Percentiles rank a stretch among this genome's conserved stretches.
Evolutionary conservation across 768 basidiomycete species (phyloP).

Genomic region (Neoboletus magnificus): DNA sequence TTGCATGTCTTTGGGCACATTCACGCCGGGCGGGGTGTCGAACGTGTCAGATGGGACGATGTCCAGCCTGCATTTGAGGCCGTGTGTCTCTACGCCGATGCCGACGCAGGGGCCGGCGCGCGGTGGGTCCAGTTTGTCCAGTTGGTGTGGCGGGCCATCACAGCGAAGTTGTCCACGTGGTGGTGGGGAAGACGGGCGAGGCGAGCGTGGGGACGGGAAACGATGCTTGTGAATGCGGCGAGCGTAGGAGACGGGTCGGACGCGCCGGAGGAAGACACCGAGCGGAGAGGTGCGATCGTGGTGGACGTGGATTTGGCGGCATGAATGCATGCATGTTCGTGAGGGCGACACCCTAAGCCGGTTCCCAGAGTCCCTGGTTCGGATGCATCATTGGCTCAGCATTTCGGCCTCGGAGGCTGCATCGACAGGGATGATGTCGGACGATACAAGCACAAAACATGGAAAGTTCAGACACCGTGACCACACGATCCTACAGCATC

Average conservation of each 20-base stretch:
- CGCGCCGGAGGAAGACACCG: constrained; percentile 12
- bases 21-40: constrained; percentile 36
- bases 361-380: background rate
- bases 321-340: background rate
- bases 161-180: background rate
- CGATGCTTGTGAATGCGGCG: constrained; percentile 35
- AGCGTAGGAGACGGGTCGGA: constrained; percentile 20
- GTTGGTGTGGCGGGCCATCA: constrained; percentile 11
- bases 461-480: no score
- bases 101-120: constrained; percentile 6
- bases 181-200: constrained; percentile 9
- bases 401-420: background rate
- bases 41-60: constrained; percentile 31
- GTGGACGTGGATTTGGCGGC: constrained; percentile 21
- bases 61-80: constrained; percentile 32
- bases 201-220: constrained; percentile 13
- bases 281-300: constrained; percentile 27
- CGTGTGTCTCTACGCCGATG: constrained; percentile 14
- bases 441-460: background rate
- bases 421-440: background rate
- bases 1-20: constrained; percentile 45
- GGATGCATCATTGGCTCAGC: no score
- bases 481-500: background rate
- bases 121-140: constrained; percentile 13
- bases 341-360: background rate